Percentiles rank a stretch among this genome's conserved stretches.
Conservation (phyloP, 2,329 filamentous ascomycete genomes). For the Dactylellina haptotyla region DNA sequence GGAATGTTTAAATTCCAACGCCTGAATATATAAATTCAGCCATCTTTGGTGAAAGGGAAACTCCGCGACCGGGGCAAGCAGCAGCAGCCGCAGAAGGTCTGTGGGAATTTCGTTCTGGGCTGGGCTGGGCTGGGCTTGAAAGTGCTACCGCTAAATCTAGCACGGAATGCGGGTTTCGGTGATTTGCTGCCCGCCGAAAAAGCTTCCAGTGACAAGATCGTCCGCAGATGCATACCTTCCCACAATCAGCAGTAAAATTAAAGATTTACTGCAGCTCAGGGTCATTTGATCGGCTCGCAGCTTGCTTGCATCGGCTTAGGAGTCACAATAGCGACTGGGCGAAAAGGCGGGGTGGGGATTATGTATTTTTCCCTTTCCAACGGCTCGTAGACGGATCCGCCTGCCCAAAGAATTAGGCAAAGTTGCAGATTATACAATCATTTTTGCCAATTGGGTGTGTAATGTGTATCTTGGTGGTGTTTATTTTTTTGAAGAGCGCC, state of each 20-base stretch:
- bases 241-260: not conserved
- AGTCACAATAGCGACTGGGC: not conserved
- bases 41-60: too few species aligned
- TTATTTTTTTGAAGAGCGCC: constrained; percentile 28
- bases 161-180: constrained; percentile 8
- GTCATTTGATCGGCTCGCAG: constrained; percentile 35
- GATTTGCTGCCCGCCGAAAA: constrained; percentile 8
- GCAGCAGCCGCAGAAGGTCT: too few species aligned
- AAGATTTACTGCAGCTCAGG: not conserved
- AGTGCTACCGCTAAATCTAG: not conserved
- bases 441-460: constrained; percentile 25
- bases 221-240: too few species aligned
- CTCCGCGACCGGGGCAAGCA: too few species aligned
- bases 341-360: constrained; percentile 30
- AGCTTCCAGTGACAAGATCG: too few species aligned
- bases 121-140: not conserved
- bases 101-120: too few species aligned
- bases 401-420: constrained; percentile 38
- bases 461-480: not conserved
- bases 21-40: constrained; percentile 14
- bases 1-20: constrained; percentile 26
- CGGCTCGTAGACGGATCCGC: constrained; percentile 27
- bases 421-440: constrained; percentile 20
- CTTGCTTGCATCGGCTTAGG: not conserved
- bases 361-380: too few species aligned